Percentiles rank a stretch among this genome's conserved stretches.
These are phyloP conservation scores for Tulasnella sp. DNA, from an alignment of 768 basidiomycete genomes.

Conservation along the genomic window DNA sequence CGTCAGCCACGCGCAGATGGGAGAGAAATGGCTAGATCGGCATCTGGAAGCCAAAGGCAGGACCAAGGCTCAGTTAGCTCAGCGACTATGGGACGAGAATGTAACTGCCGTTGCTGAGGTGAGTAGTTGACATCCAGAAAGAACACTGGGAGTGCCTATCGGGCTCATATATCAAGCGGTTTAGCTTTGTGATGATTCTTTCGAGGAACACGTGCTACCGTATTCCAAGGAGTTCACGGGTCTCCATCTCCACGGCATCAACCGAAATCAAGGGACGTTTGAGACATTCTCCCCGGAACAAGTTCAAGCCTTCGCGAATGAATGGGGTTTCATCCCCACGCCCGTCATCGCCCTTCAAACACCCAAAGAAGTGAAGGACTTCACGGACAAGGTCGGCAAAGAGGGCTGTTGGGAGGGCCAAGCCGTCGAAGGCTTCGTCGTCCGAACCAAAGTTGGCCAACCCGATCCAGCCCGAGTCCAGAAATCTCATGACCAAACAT, in stretches of 20 bases:
- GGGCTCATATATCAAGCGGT: too few relatives aligned
- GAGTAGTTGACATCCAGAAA: too few relatives aligned
- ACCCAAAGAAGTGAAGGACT: constrained; percentile 55
- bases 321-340: constrained; percentile 89
- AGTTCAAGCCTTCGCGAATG: constrained; percentile 70
- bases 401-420: constrained; percentile 74
- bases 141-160: too few relatives aligned
- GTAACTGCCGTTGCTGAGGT: constrained; percentile 92
- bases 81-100: constrained; percentile 62
- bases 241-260: constrained; percentile 87
- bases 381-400: constrained; percentile 55
- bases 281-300: constrained; percentile 51
- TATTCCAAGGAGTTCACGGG: constrained; percentile 77
- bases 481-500: background rate
- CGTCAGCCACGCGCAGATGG: constrained; percentile 67
- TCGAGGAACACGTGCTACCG: constrained; percentile 90
- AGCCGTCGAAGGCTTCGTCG: constrained; percentile 88
- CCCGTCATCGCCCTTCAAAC: constrained; percentile 42
- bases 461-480: background rate
- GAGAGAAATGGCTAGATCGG: constrained; percentile 68
- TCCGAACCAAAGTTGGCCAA: constrained; percentile 51
- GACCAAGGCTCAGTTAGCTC: constrained; percentile 65
- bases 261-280: constrained; percentile 55
- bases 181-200: constrained; percentile 97
- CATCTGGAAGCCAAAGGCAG: constrained; percentile 52